Conservation (phyloP, 2,329 filamentous ascomycete genomes). For the Calycina marina region DNA sequence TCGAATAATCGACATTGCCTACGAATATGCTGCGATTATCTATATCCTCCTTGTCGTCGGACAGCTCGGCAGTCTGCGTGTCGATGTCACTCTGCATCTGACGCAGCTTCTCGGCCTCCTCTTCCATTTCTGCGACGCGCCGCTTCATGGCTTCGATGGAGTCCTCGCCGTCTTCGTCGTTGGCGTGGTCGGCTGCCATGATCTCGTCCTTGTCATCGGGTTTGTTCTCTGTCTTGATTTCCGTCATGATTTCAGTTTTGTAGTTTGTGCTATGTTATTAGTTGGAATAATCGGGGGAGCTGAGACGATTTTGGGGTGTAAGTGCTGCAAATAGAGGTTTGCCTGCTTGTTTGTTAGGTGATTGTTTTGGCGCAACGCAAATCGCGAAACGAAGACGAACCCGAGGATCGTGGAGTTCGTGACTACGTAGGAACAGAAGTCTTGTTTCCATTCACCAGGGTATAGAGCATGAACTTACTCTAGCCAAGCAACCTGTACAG, state of each 20-base stretch:
- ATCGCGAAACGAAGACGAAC: too few species aligned
- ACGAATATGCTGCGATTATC: slow-evolving; percentile 95
- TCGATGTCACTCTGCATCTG: slow-evolving; percentile 82
- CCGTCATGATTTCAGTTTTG: slow-evolving; percentile 1
- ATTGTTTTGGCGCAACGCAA: too few species aligned
- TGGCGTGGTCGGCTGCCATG: slow-evolving; percentile 18
- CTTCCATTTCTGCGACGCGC: slow-evolving; percentile 79
- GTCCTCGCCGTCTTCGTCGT: too few species aligned
- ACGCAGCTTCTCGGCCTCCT: slow-evolving; percentile 70
- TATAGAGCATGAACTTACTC: too few species aligned
- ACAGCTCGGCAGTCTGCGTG: slow-evolving; percentile 66
- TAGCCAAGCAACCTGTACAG: too few species aligned
- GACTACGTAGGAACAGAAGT: too few species aligned
- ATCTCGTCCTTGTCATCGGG: slow-evolving; percentile 17
- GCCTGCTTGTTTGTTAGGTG: too few species aligned
- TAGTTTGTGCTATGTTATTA: not conserved
- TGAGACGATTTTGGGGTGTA: too few species aligned
- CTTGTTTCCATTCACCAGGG: too few species aligned
- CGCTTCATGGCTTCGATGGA: slow-evolving; percentile 81
- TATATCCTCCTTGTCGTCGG: slow-evolving; percentile 90
- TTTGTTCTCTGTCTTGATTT: slow-evolving; percentile 19
- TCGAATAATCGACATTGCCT: slow-evolving; percentile 95
- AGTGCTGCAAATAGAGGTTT: too few species aligned
- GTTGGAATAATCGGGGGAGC: too few species aligned
- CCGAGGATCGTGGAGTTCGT: too few species aligned